Evolutionary conservation across 2,329 filamentous ascomycete species (phyloP), one percentile per base, ranked within the genome.

Genomic region (Neonectria punicea): DNA sequence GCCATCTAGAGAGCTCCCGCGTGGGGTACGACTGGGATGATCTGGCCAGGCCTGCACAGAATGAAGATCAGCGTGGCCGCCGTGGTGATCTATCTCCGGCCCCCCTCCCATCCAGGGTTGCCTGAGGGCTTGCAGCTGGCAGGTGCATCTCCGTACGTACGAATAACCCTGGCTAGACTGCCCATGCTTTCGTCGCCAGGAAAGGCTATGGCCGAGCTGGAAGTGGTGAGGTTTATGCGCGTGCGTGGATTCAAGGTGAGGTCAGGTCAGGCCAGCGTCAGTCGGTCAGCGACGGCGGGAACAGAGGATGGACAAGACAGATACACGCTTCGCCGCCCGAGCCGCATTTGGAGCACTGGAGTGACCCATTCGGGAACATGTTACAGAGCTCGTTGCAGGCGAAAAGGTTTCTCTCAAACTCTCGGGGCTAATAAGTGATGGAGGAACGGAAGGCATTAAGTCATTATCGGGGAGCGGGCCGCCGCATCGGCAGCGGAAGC

Each of bases 401-500:
- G 32, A 34, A 10, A 34, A 10, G 30, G 14, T 7, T 43, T 20
- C 7, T 9, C 39, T 43, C 20, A 39, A 36, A 25, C 30, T 56
- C 53, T 57, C 9, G 50, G 53, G 44, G 59, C 53, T 28, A 25
- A 25, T 25, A 25, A 25, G 25, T 6, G 5, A 44, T 62, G 16
- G 32, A 56, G 20, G 25, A 32, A 28, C 18, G 25, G 20, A 39
- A n/a, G 36, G 36, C 14, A 14, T 9, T 10, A 30, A 49, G 34
- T 36, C 39, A 46, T n/a, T 47, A 30, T n/a, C 16, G 53, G 51
- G 43, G 53, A 34, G 51, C 60, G 39, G 60, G 47, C 60, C 47
- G 60, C 47, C 30, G 47, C 58, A 55, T 61, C 58, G 51, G 58
- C 51, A 54, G 53, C 60, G 60, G 60, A 53, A 62, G 46, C 47